Evolutionary conservation across 306 rosid genomes (phyloP).

Genomic region (Medicago arabica): DNA sequence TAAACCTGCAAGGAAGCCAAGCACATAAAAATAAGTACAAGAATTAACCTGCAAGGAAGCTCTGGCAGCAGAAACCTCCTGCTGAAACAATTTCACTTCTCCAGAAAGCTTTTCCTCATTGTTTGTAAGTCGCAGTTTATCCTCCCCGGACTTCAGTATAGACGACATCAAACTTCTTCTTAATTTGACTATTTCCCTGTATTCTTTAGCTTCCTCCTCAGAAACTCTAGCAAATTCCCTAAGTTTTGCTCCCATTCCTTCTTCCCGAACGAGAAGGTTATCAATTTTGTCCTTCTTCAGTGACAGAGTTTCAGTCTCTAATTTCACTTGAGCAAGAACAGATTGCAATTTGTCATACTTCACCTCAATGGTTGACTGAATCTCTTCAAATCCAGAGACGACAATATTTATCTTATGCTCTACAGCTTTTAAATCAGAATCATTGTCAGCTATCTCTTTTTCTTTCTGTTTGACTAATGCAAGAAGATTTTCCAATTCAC

Average conservation of each 20-base stretch:
- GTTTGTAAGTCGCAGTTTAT: conserved; percentile 63
- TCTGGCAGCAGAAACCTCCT: conserved; percentile 69
- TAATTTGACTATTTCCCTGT: conserved; percentile 55
- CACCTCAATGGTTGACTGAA: conserved; percentile 61
- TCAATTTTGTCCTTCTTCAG: conserved; percentile 65
- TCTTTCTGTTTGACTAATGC: conserved; percentile 74
- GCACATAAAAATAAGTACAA: conserved; percentile 28
- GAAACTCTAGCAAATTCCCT: conserved; percentile 61
- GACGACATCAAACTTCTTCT: conserved; percentile 70
- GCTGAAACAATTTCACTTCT: conserved; percentile 67
- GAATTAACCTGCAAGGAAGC: conserved; percentile 72
- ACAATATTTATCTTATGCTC: conserved; percentile 63
- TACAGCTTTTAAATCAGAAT: conserved; percentile 57
- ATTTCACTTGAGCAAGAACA: conserved; percentile 56
- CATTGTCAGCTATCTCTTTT: conserved; percentile 72
- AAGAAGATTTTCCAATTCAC: conserved; percentile 67
- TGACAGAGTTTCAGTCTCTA: conserved; percentile 59
- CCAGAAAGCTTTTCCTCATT: conserved; percentile 71
- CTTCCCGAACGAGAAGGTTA: conserved; percentile 52
- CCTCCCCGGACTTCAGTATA: conserved; percentile 68
- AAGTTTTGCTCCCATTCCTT: conserved; percentile 59
- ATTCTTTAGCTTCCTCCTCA: conserved; percentile 67
- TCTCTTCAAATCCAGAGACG: conserved; percentile 65
- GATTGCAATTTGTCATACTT: conserved; percentile 61
- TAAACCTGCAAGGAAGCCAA: conserved; percentile 65